These are phyloP conservation scores for Theobroma cacao DNA, from an alignment of 345 rosid species.

Conservation along the genomic window DNA sequence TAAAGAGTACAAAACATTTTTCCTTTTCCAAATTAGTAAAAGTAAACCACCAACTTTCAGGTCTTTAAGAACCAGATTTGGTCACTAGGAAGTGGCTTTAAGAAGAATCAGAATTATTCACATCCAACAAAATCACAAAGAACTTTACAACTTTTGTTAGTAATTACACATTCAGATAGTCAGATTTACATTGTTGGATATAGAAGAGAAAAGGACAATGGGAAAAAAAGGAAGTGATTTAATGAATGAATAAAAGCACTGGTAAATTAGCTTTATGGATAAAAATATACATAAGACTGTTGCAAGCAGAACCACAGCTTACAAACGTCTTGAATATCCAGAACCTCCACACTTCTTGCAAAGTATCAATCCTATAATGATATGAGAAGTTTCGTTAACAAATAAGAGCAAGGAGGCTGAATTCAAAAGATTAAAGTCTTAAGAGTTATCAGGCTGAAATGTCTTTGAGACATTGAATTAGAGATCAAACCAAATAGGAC, in stretches of 20 bases:
- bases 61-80: not conserved
- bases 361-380: constrained; percentile 50
- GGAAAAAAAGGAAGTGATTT: not conserved
- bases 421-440: not conserved
- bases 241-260: constrained; percentile 17
- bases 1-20: not conserved
- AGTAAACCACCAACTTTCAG: not conserved
- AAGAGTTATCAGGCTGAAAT: not conserved
- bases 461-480: not conserved
- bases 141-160: not conserved
- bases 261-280: constrained; percentile 11
- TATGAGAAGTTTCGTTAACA: not conserved
- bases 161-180: not conserved
- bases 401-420: not conserved
- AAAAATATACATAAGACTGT: constrained; percentile 10
- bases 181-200: not conserved
- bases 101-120: not conserved
- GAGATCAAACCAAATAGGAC: not conserved
- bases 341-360: constrained; percentile 79
- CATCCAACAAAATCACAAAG: not conserved
- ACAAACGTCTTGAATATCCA: constrained; percentile 64
- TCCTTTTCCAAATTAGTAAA: not conserved
- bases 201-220: not conserved
- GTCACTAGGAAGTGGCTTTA: not conserved
- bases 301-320: constrained; percentile 18